These are phyloP conservation scores for Zea luxurians DNA, from an alignment of 176 grass and related monocot genomes.

Conservation along the genomic window DNA sequence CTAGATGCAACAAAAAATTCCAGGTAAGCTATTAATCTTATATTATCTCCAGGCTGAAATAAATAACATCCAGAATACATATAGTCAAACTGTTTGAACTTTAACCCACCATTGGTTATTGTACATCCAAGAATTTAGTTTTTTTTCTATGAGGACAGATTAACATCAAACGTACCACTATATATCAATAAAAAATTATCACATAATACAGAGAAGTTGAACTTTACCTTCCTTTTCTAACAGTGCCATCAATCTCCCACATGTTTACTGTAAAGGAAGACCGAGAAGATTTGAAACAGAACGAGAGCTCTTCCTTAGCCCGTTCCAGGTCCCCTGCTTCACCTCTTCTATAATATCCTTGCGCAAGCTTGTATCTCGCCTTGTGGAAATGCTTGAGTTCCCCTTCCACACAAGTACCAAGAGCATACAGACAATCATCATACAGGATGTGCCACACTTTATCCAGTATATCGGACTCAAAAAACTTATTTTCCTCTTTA, in stretches of 20 bases:
- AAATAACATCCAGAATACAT: not conserved
- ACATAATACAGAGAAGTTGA: conserved; percentile 12
- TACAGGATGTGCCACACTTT: conserved; percentile 93
- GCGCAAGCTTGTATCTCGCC: conserved; percentile 88
- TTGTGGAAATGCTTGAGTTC: conserved; percentile 98
- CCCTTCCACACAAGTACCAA: conserved; percentile 86
- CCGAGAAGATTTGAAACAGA: conserved; percentile 97
- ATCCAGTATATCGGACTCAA: conserved; percentile 64
- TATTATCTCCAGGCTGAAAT: not conserved
- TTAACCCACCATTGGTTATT: not conserved
- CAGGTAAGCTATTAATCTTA: conserved; percentile 24
- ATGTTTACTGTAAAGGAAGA: conserved; percentile 94
- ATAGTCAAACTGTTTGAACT: not conserved
- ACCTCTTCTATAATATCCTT: conserved; percentile 82
- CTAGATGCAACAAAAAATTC: conserved; percentile 46
- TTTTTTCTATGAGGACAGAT: conserved; percentile 9
- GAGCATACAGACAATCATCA: conserved; percentile 83
- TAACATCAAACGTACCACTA: not conserved
- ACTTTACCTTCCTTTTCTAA: conserved; percentile 84
- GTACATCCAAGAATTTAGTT: not conserved
- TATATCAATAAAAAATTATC: conserved; percentile 6
- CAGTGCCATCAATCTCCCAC: conserved; percentile 98
- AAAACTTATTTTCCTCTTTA: conserved; percentile 48
- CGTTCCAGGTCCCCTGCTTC: conserved; percentile 72
- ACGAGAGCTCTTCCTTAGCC: conserved; percentile 90